Evolutionary conservation across 306 rosid species (phyloP).

Genomic region (Cucumis melo): DNA sequence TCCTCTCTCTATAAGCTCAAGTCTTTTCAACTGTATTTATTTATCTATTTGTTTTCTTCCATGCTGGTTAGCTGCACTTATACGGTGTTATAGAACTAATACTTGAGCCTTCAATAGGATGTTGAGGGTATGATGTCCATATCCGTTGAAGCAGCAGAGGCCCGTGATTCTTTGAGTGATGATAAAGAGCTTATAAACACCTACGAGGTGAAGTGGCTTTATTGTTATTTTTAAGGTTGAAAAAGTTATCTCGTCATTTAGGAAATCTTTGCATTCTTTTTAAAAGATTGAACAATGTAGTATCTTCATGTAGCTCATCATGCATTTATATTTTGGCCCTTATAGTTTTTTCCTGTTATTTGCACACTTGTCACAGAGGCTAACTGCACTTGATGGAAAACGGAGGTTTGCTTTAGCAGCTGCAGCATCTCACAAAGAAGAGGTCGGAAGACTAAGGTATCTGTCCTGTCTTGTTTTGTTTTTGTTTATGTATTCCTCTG

Average conservation of each 20-base stretch:
- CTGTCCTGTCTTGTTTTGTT: not conserved
- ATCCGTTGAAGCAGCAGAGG: slow-evolving; percentile 90
- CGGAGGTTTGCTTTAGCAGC: slow-evolving; percentile 96
- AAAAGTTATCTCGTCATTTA: not conserved
- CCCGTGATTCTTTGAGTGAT: slow-evolving; percentile 82
- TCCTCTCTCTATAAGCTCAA: not conserved
- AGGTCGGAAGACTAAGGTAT: slow-evolving; percentile 83
- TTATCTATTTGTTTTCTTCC: not conserved
- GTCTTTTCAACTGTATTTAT: not conserved
- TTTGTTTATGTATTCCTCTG: not conserved
- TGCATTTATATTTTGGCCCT: not conserved
- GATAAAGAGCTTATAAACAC: slow-evolving; percentile 80
- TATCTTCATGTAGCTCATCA: not conserved
- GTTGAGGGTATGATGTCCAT: slow-evolving; percentile 99
- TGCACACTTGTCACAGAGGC: slow-evolving; percentile 38
- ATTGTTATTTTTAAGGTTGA: not conserved
- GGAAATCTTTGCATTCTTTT: not conserved
- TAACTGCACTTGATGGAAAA: slow-evolving; percentile 93
- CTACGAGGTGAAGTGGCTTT: slow-evolving; percentile 50
- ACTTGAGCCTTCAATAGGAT: slow-evolving; percentile 51
- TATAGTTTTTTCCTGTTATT: not conserved
- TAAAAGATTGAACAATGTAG: not conserved
- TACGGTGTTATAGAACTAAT: slow-evolving; percentile 21
- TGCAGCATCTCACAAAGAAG: slow-evolving; percentile 89
- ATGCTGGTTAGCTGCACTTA: not conserved